Evolutionary conservation across 176 grass and related monocot genomes (phyloP).

Genomic region (Oryza officinalis): DNA sequence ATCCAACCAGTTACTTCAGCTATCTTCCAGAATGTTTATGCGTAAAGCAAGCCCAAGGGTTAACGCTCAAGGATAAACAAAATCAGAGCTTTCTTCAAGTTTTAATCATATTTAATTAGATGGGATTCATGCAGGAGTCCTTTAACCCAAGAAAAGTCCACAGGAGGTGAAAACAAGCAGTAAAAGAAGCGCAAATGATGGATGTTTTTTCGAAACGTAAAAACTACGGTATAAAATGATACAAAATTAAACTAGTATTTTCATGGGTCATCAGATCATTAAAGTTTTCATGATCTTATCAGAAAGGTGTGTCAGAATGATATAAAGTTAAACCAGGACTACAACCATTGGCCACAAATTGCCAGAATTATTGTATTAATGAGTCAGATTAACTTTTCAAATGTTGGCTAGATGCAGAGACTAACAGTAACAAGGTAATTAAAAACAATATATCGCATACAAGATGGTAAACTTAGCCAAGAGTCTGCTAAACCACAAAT

Average conservation of each 20-base stretch:
- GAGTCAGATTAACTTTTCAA: neutral
- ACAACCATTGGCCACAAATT: neutral
- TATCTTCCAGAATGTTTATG: neutral
- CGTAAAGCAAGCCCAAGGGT: constrained; percentile 1
- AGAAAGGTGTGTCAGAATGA: neutral
- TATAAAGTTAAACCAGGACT: neutral
- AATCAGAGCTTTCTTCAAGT: neutral
- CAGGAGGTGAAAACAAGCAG: neutral
- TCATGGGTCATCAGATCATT: neutral
- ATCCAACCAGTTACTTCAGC: neutral
- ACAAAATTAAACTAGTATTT: neutral
- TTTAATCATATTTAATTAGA: neutral
- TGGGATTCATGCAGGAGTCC: neutral
- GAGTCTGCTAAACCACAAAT: neutral
- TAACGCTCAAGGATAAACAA: constrained; percentile 4
- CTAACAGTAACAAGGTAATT: neutral
- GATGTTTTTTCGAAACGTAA: neutral
- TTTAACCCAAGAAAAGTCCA: neutral
- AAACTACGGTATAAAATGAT: neutral
- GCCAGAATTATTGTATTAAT: neutral
- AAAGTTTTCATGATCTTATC: neutral
- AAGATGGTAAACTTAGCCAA: constrained; percentile 11
- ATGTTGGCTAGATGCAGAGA: neutral
- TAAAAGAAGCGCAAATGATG: neutral
- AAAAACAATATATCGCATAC: constrained; percentile 17